Conservation (phyloP, 2,329 filamentous ascomycete genomes). For the Pseudocercospora crystallina region DNA sequence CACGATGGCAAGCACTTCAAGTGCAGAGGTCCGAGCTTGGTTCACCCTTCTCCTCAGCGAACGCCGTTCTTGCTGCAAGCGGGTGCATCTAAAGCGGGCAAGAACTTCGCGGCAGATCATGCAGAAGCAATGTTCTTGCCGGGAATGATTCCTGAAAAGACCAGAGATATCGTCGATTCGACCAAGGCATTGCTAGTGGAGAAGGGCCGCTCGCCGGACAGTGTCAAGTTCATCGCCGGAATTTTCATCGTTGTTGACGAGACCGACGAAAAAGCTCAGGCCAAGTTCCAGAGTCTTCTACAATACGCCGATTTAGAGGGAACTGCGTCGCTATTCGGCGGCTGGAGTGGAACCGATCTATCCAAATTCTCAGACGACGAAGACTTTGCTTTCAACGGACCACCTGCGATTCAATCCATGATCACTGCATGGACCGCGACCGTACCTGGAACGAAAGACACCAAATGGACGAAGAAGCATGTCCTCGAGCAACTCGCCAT, state of each 20-base stretch:
- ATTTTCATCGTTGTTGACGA: conserved; percentile 46
- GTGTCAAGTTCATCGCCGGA: conserved; percentile 48
- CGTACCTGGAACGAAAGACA: conserved; percentile 41
- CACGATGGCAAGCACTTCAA: conserved; percentile 42
- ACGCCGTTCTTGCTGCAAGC: conserved; percentile 58
- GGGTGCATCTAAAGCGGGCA: conserved; percentile 48
- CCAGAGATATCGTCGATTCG: conserved; percentile 43
- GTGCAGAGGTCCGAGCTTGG: conserved; percentile 47
- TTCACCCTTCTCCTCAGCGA: conserved; percentile 57
- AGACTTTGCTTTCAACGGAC: conserved; percentile 44
- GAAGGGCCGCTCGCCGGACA: conserved; percentile 40
- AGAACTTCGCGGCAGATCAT: conserved; percentile 46
- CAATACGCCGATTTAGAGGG: conserved; percentile 48
- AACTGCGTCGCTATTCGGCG: conserved; percentile 47
- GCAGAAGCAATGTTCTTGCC: conserved; percentile 50
- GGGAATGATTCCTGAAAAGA: conserved; percentile 45
- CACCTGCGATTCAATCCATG: conserved; percentile 45
- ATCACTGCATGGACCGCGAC: conserved; percentile 47
- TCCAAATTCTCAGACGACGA: conserved; percentile 45
- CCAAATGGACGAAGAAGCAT: conserved; percentile 48
- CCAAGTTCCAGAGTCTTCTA: conserved; percentile 44
- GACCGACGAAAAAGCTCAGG: conserved; percentile 46
- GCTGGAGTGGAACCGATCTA: conserved; percentile 49
- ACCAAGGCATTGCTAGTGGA: conserved; percentile 41
- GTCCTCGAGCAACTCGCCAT: conserved; percentile 45